These are phyloP conservation scores for Lodderomyces metapsilosis DNA, from an alignment of 1,139 yeast genomes.

Conservation along the genomic window DNA sequence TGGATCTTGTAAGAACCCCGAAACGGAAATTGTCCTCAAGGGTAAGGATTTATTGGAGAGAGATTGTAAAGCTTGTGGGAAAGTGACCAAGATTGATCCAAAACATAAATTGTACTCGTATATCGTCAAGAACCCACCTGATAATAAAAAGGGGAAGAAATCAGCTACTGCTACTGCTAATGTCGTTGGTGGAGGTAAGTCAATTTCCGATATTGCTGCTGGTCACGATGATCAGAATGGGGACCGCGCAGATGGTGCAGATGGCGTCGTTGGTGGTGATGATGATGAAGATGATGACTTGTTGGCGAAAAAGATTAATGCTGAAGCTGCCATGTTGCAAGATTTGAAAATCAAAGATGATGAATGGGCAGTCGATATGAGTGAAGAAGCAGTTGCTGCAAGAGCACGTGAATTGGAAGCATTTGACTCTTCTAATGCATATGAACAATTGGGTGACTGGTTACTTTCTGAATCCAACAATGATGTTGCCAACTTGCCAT, in stretches of 20 bases:
- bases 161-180: slow-evolving; percentile 91
- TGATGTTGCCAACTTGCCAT: slow-evolving; percentile 59
- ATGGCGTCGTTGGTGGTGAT: slow-evolving; percentile 16
- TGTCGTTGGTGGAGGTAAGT: slow-evolving; percentile 84
- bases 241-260: slow-evolving; percentile 13
- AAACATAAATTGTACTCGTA: slow-evolving; percentile 84
- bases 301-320: slow-evolving; percentile 75
- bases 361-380: slow-evolving; percentile 98
- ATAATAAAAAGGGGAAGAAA: slow-evolving; percentile 52
- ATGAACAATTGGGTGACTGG: slow-evolving; percentile 91
- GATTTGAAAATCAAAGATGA: slow-evolving; percentile 75
- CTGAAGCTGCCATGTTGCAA: slow-evolving; percentile 74
- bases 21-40: slow-evolving; percentile 84
- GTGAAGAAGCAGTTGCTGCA: slow-evolving; percentile 92
- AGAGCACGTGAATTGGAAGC: slow-evolving; percentile 83
- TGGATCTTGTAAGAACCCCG: slow-evolving; percentile 95
- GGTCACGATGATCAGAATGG: slow-evolving; percentile 42
- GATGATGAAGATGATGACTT: slow-evolving; percentile 66
- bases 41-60: slow-evolving; percentile 76
- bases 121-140: slow-evolving; percentile 92
- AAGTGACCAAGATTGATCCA: slow-evolving; percentile 78
- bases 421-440: slow-evolving; percentile 36
- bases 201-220: slow-evolving; percentile 74
- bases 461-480: slow-evolving; percentile 54
- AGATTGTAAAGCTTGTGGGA: slow-evolving; percentile 99